Base-by-base conservation (phyloP, 129 eudicot species). In the Flaveria bidentis region DNA sequence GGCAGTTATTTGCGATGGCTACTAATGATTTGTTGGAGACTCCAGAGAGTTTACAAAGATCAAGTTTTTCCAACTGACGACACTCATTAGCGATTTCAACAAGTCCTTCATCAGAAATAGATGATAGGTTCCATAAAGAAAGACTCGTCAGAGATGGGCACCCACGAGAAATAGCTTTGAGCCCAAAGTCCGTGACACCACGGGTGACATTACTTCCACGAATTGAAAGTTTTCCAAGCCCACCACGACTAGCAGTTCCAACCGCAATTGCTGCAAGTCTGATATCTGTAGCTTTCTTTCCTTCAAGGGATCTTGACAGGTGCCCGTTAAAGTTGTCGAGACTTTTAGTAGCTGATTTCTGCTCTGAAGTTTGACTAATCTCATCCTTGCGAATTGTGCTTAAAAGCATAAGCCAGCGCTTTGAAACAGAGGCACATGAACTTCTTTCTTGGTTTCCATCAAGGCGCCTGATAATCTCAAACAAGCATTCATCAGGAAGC, bases 231-330 rank as follows among this genome's bases (percentile, higher is more conserved):
- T 90, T 92, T 41, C 94, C 98, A 2, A 92, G 79, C 56, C 96
- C 96, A 71, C 97, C 98, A 41, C 82, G 89, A 57, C 78, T 61
- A 74, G 82, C 80, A 20, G 96, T 78, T 78, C 98, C 98, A 68
- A 92, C 78, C 45, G 98, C 89, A 77, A 90, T 85, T 12, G 98
- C 90, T 76, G 94, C 92, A 77, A 92, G 88, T 78, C 98, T 78
- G 39, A 88, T 79, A 92, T 92, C 94, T 0, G 94, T 90, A 22
- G 96, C 96, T 79, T 90, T 84, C 75, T 86, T 86, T 45, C 98
- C 98, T 83, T 86, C 90, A 69, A 92, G 71, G 39, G 81, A 64
- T 80, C 96, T 87, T 0, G 96, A 84, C 16, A 92, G 92, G 65
- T 36, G 82, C 0, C 93, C 96, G 36, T 88, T 82, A 0, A 49